Evolutionary conservation across 2,329 filamentous ascomycete genomes (phyloP), one percentile per base, ranked within the genome.

Genomic region (Microdochium nivale): DNA sequence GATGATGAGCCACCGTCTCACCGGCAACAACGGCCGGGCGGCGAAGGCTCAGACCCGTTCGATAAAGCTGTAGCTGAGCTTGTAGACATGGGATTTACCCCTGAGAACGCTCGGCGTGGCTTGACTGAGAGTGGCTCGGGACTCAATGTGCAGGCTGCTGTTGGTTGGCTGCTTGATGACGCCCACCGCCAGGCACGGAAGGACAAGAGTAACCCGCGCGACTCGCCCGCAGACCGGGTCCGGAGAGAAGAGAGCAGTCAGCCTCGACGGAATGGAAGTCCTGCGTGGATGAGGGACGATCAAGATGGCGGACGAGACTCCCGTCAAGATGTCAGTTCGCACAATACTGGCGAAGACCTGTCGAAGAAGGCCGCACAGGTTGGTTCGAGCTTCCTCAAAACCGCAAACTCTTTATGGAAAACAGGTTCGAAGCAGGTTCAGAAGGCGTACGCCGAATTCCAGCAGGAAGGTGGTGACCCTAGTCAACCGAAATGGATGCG

Each of bases 401-500:
- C 91, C 2, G 94, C 94, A 2, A 95, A 95, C 58, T 92, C 89
- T 1, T 71, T 97, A 1, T 99, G 94, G 94, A 99, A 96, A 65
- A 88, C 87, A 2, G 85, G 92, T 0, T 89, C 91, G 63, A 99
- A 96, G 69, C 91, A 89, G 65, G 81, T 97, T 53, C 90, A 95
- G 62, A 90, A 94, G 67, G 92, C 90, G 3, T 88, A 97, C 32
- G 84, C 90, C 9, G 94, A 99, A 16, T 87, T 97, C 53, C 81
- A 86, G 58, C 76, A 81, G 56, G 78, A 79, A 43, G 86, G 84
- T n/a, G 74, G 76, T 25, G 90, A 96, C 62, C 77, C 87, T 2
- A 88, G 67, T 62, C 88, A 96, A 64, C 94, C 94, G 0, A 94
- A 89, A 64, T 99, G 94, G 94, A 96, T 99, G 92, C 84, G 87